Evolutionary conservation across 768 basidiomycete species (phyloP).

Genomic region (Suillus clintonianus): DNA sequence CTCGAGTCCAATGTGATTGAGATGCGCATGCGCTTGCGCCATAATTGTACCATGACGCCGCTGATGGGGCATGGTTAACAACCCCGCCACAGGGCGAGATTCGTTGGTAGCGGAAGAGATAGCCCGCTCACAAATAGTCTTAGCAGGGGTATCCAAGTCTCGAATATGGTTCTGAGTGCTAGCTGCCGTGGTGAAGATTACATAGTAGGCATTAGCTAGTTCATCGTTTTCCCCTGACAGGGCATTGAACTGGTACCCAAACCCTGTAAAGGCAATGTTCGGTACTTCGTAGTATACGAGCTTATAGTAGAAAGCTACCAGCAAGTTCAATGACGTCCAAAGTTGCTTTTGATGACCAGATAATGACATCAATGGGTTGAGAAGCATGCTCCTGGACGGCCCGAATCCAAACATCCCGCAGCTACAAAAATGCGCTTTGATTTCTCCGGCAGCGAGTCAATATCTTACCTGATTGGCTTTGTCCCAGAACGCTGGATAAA

Average conservation of each 20-base stretch:
- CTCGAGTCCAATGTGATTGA: constrained; percentile 53
- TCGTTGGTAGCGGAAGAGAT: constrained; percentile 1
- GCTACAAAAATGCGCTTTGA: constrained; percentile 27
- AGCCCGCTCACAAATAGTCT: constrained; percentile 50
- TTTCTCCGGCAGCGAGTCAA: neutral
- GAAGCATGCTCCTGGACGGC: constrained; percentile 15
- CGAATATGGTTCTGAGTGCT: constrained; percentile 52
- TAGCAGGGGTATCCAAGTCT: constrained; percentile 59
- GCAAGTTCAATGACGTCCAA: constrained; percentile 80
- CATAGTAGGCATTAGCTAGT: constrained; percentile 54
- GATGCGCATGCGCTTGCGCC: constrained; percentile 44
- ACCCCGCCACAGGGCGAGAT: neutral
- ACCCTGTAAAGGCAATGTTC: constrained; percentile 39
- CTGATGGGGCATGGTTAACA: constrained; percentile 28
- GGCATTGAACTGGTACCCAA: constrained; percentile 55
- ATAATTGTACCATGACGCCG: constrained; percentile 47
- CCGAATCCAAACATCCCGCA: constrained; percentile 46
- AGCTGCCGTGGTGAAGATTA: constrained; percentile 58
- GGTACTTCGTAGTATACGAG: constrained; percentile 1
- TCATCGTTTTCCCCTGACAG: constrained; percentile 50
- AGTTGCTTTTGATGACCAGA: constrained; percentile 67
- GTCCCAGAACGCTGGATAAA: constrained; percentile 58
- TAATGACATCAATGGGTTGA: constrained; percentile 53
- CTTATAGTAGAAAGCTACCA: constrained; percentile 32
- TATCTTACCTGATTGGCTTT: constrained; percentile 54